phyloP scores from a whole-genome alignment of 805 yeast species.

The Teunomyces gatunensis region DNA sequence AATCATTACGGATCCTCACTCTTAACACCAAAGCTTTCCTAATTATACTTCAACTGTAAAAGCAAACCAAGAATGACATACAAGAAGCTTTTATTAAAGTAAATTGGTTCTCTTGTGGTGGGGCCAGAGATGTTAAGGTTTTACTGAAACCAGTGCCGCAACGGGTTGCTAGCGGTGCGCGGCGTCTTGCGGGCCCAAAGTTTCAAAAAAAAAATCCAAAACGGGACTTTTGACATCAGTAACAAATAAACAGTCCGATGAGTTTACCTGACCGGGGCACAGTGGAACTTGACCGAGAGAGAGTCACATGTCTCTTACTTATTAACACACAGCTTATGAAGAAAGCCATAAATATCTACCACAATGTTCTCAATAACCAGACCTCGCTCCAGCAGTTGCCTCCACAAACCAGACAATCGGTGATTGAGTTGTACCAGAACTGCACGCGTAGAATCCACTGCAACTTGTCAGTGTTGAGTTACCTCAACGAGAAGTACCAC shows the following conservation, averaged over 20 bases:
- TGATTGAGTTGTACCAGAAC: constrained; percentile 38
- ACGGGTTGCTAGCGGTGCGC: neutral
- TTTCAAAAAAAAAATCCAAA: neutral
- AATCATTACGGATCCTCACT: neutral
- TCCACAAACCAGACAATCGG: constrained; percentile 26
- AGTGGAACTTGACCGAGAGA: constrained; percentile 34
- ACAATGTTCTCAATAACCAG: constrained; percentile 33
- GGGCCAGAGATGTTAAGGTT: no score
- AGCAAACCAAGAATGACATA: no score
- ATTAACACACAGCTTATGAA: constrained; percentile 44
- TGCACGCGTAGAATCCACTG: constrained; percentile 42
- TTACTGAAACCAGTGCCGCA: neutral
- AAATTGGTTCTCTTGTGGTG: no score
- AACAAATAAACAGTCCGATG: neutral
- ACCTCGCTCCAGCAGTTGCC: constrained; percentile 33
- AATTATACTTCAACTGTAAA: no score
- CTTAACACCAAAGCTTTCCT: no score
- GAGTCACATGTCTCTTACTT: constrained; percentile 41
- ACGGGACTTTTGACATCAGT: neutral
- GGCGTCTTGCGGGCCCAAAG: neutral
- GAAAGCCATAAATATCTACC: constrained; percentile 36
- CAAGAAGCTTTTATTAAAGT: no score
- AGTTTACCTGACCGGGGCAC: constrained; percentile 5
- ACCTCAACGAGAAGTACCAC: constrained; percentile 38
- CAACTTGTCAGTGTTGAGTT: constrained; percentile 38